phyloP scores from a whole-genome alignment of 495 filamentous ascomycete genomes.

The Penicillium desertorum region DNA sequence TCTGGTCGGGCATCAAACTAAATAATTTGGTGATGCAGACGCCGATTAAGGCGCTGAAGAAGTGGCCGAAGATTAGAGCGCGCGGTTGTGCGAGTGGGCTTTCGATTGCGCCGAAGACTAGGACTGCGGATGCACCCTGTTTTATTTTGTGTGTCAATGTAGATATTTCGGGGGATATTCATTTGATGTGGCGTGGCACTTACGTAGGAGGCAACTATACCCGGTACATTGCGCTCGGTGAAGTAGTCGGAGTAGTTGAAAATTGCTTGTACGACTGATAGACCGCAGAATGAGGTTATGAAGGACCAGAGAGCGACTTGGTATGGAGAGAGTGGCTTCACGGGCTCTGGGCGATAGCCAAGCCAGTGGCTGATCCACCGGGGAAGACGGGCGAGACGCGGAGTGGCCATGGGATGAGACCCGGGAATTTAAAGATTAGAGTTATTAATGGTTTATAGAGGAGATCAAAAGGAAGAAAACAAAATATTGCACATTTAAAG shows the following conservation, averaged over 20 bases:
- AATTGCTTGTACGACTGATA: constrained; percentile 33
- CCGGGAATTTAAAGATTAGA: background rate
- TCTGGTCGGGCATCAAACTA: constrained; percentile 46
- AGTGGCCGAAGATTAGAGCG: constrained; percentile 65
- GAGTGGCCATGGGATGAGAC: constrained; percentile 16
- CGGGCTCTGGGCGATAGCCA: constrained; percentile 33
- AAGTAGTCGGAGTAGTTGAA: constrained; percentile 39
- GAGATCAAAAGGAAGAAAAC: constrained; percentile 7
- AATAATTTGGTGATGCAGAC: constrained; percentile 69
- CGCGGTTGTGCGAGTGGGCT: constrained; percentile 77
- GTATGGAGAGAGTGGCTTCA: constrained; percentile 28
- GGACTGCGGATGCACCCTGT: constrained; percentile 69
- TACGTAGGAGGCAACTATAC: constrained; percentile 40
- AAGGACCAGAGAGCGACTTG: constrained; percentile 36
- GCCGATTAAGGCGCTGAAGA: constrained; percentile 63
- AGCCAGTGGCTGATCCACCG: constrained; percentile 40
- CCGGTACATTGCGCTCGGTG: constrained; percentile 29
- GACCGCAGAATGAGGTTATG: constrained; percentile 37
- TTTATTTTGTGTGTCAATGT: constrained; percentile 6
- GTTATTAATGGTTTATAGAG: background rate
- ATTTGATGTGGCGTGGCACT: constrained; percentile 4
- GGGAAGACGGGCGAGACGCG: constrained; percentile 34
- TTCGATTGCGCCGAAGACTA: constrained; percentile 65
- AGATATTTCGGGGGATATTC: background rate
- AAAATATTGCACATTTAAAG: background rate